Base-by-base conservation (phyloP, 2,329 filamentous ascomycete species). In the Ophiocordyceps robertsii region DNA sequence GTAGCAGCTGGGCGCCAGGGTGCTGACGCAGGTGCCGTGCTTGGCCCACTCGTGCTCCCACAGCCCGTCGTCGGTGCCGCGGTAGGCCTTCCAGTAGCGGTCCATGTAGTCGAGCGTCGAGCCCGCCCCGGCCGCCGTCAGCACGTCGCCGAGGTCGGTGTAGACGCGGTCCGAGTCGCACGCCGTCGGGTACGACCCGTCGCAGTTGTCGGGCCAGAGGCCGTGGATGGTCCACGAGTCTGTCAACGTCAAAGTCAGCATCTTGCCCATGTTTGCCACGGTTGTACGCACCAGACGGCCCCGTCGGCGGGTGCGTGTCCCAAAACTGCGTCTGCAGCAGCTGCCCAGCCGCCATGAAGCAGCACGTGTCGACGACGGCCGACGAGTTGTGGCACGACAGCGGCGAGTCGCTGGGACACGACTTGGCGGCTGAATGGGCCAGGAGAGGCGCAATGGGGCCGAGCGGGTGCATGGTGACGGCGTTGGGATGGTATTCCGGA, bases 31-130 rank as follows among this genome's bases (percentile, higher is more conserved):
- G 14, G 68, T 71, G 46, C 82, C 83, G 57, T 87, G 82, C 57
- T 84, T 87, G 49, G 67, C 67, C 79, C 80, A 86, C 60, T 87
- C 82, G 57, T 86, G 81, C 55, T 81, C 66, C 82, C 82, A 87
- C 50, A 87, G 75, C 11, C 61, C 62, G 51, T 80, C 72, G 49
- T 82, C 74, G 36, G 77, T 61, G 43, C 80, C 80, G 39, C 72
- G 56, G 59, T 79, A 74, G 54, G 81, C 77, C 56, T 84, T 80
- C 83, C 82, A 87, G 63, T 80, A 84, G 2, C 64, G 73, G 40
- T 72, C 61, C 82, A 87, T 87, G 56, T 77, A 82, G 3, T 63
- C 60, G 2, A 87, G 66, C 3, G 82, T 67, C 37, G 74, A 72
- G 1, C 43, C 72, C 67, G 33, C 45, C 44, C 47, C 8, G 17